Evolutionary conservation across 1,284 basidiomycete genomes (phyloP).

Genomic region (Leucocoprinus gongylophorus): DNA sequence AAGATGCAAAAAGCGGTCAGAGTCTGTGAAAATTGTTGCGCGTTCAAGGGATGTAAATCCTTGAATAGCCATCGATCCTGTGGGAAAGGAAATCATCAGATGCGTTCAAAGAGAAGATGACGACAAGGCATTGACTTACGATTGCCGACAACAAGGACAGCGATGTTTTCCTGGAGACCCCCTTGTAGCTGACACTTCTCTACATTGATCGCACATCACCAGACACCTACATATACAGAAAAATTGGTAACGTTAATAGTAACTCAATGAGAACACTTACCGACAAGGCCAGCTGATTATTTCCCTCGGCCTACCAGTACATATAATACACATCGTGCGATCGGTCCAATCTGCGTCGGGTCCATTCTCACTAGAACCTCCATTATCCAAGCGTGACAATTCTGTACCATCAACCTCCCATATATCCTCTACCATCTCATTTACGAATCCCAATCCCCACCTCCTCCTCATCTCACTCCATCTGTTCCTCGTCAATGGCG

Average conservation of each 20-base stretch:
- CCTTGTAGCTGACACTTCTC: constrained; percentile 59
- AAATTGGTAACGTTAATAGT: background rate
- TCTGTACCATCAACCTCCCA: background rate
- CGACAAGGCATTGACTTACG: constrained; percentile 35
- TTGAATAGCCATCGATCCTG: constrained; percentile 69
- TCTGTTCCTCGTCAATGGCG: constrained; percentile 26
- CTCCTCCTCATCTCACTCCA: constrained; percentile 21
- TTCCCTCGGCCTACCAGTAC: constrained; percentile 59
- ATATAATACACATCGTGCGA: constrained; percentile 52
- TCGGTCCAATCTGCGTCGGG: constrained; percentile 33
- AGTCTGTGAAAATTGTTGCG: background rate
- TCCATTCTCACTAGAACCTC: constrained; percentile 10
- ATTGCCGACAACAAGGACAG: constrained; percentile 68
- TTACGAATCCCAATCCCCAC: constrained; percentile 5
- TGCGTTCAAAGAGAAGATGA: background rate
- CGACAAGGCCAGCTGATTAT: constrained; percentile 78
- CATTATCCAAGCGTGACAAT: background rate
- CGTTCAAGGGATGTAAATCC: constrained; percentile 48
- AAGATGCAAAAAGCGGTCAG: background rate
- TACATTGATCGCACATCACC: constrained; percentile 65
- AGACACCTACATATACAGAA: constrained; percentile 46
- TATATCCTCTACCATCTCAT: constrained; percentile 9
- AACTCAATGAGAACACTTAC: constrained; percentile 33
- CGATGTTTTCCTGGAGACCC: constrained; percentile 57
- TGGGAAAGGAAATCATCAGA: background rate